Base-by-base conservation (phyloP, 2,329 filamentous ascomycete genomes). In the Diplocarpon rosae region DNA sequence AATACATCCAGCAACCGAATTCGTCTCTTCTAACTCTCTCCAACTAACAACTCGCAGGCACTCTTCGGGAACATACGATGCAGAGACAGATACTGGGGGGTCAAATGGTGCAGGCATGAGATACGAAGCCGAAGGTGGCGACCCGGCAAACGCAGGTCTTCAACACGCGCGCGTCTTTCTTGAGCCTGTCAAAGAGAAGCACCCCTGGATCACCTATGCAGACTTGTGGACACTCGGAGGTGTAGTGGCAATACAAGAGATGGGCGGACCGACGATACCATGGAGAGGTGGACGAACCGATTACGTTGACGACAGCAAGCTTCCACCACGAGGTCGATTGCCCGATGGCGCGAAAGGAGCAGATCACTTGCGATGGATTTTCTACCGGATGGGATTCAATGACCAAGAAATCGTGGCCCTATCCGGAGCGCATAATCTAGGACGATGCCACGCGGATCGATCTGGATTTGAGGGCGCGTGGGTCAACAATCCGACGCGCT, bases 31-130 rank as follows among this genome's bases (percentile, higher is more conserved):
- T 32, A 10, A 32, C 30, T 32, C 11, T 39, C 11, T 39, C 12
- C 16, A 5, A 37, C 34, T 47, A 20, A 46, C 13, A 39, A 30
- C 30, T 35, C 20, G 27, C 44, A 74, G 73, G 74, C 78, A 82
- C 63, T 72, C 72, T n/a, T 64, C 76, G 1, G 77, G 78, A 24
- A 81, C 77, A 5, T 81, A 80, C 60, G 72, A 76, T 56, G 62
- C 63, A 27, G 66, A 68, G 43, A 73, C 73, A 43, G 71, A 77
- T 56, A 81, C 76, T 0, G 78, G 78, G 30, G 77, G 77, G 31
- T 75, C 70, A 20, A 81, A 81, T 58, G 78, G 78, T 47, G 77
- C 78, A 0, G 76, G 76, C 14, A 81, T 81, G 77, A 69, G 77
- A 29, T 81, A 79, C 58, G 76, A 80, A 63, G 63, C 68, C 17